Conservation (phyloP, 441 rosid genomes). For the Syzygium syzygioides region DNA sequence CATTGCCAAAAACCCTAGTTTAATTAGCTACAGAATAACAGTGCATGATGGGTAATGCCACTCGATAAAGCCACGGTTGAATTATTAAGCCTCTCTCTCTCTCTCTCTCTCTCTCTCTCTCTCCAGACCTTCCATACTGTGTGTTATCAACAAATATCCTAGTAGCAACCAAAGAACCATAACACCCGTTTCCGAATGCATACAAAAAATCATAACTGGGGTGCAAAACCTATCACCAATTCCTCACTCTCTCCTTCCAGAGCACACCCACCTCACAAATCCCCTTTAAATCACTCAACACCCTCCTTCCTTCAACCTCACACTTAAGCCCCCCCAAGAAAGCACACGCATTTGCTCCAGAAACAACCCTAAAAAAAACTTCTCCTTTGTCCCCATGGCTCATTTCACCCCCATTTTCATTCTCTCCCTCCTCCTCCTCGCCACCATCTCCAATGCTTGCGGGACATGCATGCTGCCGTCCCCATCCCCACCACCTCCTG, state of each 20-base stretch:
- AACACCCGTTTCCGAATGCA: conserved; percentile 1
- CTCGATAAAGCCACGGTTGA: not conserved
- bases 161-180: not conserved
- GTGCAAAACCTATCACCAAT: conserved; percentile 14
- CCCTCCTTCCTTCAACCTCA: not conserved
- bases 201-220: conserved; percentile 15
- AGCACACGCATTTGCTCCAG: not conserved
- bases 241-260: conserved; percentile 18
- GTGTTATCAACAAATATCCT: not conserved
- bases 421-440: conserved; percentile 26
- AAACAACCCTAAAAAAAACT: not conserved
- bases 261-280: conserved; percentile 28
- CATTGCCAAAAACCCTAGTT: not conserved
- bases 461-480: conserved; percentile 11
- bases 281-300: conserved; percentile 16
- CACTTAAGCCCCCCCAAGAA: not conserved
- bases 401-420: conserved; percentile 15
- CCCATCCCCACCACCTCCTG: not conserved
- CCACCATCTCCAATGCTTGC: conserved; percentile 25
- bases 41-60: not conserved
- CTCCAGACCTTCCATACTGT: not conserved
- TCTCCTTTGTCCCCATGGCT: conserved; percentile 23
- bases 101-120: conserved; percentile 3
- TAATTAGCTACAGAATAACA: not conserved
- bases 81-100: not conserved